Evolutionary conservation across 768 basidiomycete genomes (phyloP).

Genomic region (Hypsizygus marmoreus): DNA sequence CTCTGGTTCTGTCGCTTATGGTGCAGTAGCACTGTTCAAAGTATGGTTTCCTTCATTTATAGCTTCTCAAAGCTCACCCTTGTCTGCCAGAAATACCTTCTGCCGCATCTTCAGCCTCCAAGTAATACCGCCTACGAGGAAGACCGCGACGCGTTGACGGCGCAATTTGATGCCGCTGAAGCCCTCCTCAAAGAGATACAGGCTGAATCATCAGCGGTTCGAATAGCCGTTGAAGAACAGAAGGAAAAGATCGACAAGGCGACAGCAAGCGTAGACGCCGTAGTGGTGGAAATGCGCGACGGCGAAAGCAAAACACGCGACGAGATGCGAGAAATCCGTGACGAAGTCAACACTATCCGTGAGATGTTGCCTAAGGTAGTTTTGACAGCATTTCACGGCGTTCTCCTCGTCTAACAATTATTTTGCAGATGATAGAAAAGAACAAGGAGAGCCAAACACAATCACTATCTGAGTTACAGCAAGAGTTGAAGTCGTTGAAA

Average conservation of each 20-base stretch:
- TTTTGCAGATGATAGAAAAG: slow-evolving; percentile 86
- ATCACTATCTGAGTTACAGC: slow-evolving; percentile 84
- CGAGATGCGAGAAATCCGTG: slow-evolving; percentile 89
- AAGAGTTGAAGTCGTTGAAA: slow-evolving; percentile 94
- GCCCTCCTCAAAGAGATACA: slow-evolving; percentile 80
- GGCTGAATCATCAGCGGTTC: slow-evolving; percentile 70
- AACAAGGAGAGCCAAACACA: slow-evolving; percentile 84
- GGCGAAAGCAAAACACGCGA: slow-evolving; percentile 79
- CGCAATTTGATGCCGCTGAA: slow-evolving; percentile 90
- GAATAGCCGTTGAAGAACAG: slow-evolving; percentile 75
- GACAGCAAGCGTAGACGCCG: slow-evolving; percentile 69
- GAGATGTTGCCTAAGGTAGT: slow-evolving; percentile 91
- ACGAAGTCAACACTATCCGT: slow-evolving; percentile 86
- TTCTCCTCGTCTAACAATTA: slow-evolving; percentile 8
- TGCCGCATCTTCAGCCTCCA: slow-evolving; percentile 91
- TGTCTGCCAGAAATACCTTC: slow-evolving; percentile 75
- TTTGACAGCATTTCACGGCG: slow-evolving; percentile 2
- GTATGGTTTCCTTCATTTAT: slow-evolving; percentile 37
- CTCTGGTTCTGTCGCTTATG: slow-evolving; percentile 83
- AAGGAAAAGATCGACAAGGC: slow-evolving; percentile 70
- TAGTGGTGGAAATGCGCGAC: slow-evolving; percentile 74
- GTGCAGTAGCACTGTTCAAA: slow-evolving; percentile 77
- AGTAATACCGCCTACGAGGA: slow-evolving; percentile 85
- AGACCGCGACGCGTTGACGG: slow-evolving; percentile 80
- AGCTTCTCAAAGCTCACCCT: slow-evolving; percentile 7